Evolutionary conservation across 2,329 filamentous ascomycete genomes (phyloP), one percentile per base, ranked within the genome.

Genomic region (Scytalidium sp.): DNA sequence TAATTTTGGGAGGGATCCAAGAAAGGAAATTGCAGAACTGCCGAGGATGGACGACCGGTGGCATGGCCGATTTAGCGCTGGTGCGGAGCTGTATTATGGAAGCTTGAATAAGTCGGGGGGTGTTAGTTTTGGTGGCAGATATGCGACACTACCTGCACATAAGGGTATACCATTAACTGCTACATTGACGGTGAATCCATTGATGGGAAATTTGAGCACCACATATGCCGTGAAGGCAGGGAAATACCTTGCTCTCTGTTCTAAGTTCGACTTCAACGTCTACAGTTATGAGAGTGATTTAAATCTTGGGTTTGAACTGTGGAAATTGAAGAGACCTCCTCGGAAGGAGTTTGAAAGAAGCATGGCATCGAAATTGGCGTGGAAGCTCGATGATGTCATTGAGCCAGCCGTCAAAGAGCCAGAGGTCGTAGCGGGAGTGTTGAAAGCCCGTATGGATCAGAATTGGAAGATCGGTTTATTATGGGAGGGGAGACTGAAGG

Each of bases 271-370:
- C 64, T 99, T 99, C 71, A 99, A 99, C 63, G 88, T 97, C 45
- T 97, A 97, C 71, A 96, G 90, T 66, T 99, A 97, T 73, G 94
- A 99, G 73, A 96, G 90, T 64, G 88, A 94, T 51, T 87, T 96
- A 76, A 86, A 91, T 21, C 80, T 97, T 20, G 94, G 94, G 13
- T 89, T 90, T 72, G 94, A 99, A 72, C 75, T 97, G 41, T 99
- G 94, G 93, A 84, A 89, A 62, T 86, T 83, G 53, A 69, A 66
- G 25, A 52, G 42, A 29, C 61, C 50, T 45, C 47, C 55, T 11
- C 46, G 53, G 20, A 56, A 50, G 42, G 56, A 50, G 41, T 63
- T 60, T 42, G 70, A 73, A 53, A 66, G 78, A 40, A 80, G 75
- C 53, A 75, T 80, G 58, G 69, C 73, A 58, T 77, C 78, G 3